Conservation (phyloP, 805 yeast species). For the Ogataea angusta region DNA sequence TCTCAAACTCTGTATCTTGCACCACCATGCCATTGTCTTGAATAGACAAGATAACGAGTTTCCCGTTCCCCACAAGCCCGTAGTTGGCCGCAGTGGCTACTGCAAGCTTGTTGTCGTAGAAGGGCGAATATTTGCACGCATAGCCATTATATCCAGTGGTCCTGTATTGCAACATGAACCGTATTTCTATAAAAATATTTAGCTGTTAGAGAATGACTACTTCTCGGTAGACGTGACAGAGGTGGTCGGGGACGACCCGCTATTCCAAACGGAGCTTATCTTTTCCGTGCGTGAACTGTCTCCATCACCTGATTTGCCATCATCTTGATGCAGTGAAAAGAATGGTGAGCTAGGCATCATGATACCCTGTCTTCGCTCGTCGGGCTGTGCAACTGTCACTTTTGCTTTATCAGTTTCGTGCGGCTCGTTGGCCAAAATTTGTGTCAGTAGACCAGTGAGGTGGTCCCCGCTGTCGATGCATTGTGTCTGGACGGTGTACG, state of each 20-base stretch:
- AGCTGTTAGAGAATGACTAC: slow-evolving; percentile 5
- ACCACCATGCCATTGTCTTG: slow-evolving; percentile 59
- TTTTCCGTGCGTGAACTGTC: slow-evolving; percentile 25
- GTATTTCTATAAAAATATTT: slow-evolving; percentile 7
- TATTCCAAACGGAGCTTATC: slow-evolving; percentile 24
- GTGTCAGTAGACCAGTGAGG: slow-evolving; percentile 9
- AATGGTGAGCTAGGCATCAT: slow-evolving; percentile 36
- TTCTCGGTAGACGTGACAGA: slow-evolving; percentile 18
- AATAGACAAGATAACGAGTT: slow-evolving; percentile 67
- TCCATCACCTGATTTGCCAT: slow-evolving; percentile 8
- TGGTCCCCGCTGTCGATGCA: slow-evolving; percentile 17
- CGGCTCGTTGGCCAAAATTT: slow-evolving; percentile 7
- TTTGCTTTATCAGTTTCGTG: slow-evolving; percentile 3
- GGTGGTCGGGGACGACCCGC: slow-evolving; percentile 29
- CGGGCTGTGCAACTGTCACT: slow-evolving; percentile 1
- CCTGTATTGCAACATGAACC: slow-evolving; percentile 64
- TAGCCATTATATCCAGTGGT: slow-evolving; percentile 85
- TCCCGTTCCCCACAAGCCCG: slow-evolving; percentile 93
- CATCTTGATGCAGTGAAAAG: slow-evolving; percentile 20
- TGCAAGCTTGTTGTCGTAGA: slow-evolving; percentile 82
- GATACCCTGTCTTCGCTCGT: slow-evolving; percentile 13
- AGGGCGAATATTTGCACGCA: slow-evolving; percentile 86
- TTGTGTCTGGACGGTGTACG: slow-evolving; percentile 29
- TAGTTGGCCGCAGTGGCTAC: slow-evolving; percentile 90
- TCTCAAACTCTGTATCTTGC: slow-evolving; percentile 63